Evolutionary conservation across 2,329 filamentous ascomycete species (phyloP), one percentile per base, ranked within the genome.

Genomic region (Endoconidiophora laricicola): DNA sequence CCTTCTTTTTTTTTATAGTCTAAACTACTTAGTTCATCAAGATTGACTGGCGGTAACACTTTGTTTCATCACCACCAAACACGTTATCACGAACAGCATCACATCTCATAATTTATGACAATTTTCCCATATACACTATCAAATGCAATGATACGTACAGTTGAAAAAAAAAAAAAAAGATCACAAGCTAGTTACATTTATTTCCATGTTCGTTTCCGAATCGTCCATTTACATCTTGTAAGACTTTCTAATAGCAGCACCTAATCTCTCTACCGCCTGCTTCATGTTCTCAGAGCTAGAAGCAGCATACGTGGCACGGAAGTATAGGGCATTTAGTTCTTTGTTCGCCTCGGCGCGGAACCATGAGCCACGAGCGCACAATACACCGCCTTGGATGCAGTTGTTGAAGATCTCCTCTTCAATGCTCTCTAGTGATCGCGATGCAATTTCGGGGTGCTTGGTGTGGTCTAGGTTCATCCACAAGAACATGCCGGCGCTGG

Each of bases 401-500:
- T 74, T 71, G 58, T 83, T 65, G 70, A 94, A 96, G 42, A 98
- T 86, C 50, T 84, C 78, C 58, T 94, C 81, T 64, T 98, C 91
- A 40, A 98, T 71, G 36, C 77, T 76, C 22, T 75, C 62, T 44
- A 86, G 68, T 45, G 64, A 67, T 55, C 72, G 74, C 12, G 59
- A 66, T 1, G 62, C 61, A 36, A 71, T 71, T 10, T 74, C 65
- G 0, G 84, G 84, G 58, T 90, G 84, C 54, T 74, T 71, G 18
- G 66, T 69, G 58, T 77, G 76, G 57, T 86, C 73, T 16, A 91
- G 67, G 48, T 74, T 70, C 52, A 91, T 66, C 86, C 86, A 91
- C 60, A 85, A 72, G 74, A 98, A 98, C 91, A 98, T 98, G 61
- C 90, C 90, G 1, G 88, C 86, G 52, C 73, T 74, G 0, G 90